Evolutionary conservation across 2,329 filamentous ascomycete genomes (phyloP), one percentile per base, ranked within the genome.

Genomic region (Hortaea sp.): DNA sequence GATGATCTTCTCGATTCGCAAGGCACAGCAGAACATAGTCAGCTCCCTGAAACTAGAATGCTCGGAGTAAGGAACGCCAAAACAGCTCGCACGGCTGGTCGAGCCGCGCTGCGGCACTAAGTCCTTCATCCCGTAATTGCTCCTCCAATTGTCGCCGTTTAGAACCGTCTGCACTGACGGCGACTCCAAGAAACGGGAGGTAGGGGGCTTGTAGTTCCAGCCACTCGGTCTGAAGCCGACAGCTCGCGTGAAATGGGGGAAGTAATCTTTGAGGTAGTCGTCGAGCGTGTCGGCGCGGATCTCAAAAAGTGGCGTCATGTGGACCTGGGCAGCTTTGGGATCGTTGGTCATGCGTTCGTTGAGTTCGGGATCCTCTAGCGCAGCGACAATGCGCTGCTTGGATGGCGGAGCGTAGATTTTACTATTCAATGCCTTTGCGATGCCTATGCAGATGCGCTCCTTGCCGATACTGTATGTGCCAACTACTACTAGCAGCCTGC

Each of bases 401-500:
- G 77, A 74, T 0, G 88, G 72, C 1, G 87, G 80, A 0, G 90
- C 90, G 60, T 84, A 98, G 51, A 98, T 97, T 61, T 94, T 95
- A 55, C 82, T 86, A 35, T 81, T 74, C 2, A 98, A 73, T 0
- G 89, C 89, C 57, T 83, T 79, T 4, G 92, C 92, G 53, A 98
- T 94, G 39, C 88, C 89, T 30, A 95, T 74, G 63, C 90, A 97
- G 54, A 98, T 89, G 37, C 89, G 84, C 66, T 98, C 92, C 68
- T 98, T 98, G 60, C 92, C 92, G 58, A 98, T 98, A 57, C 85
- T 94, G 68, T 98, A 98, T 0, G 92, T 98, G 39, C 92, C 92
- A 50, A 95, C 94, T 5, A 98, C 79, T 5, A 98, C 86, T 0
- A 98, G 76, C 2, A 98, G 75, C 4, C 88, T 82, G 41, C 85